Conservation (phyloP, 1,284 basidiomycete genomes). For the Moesziomyces parantarcticus region DNA sequence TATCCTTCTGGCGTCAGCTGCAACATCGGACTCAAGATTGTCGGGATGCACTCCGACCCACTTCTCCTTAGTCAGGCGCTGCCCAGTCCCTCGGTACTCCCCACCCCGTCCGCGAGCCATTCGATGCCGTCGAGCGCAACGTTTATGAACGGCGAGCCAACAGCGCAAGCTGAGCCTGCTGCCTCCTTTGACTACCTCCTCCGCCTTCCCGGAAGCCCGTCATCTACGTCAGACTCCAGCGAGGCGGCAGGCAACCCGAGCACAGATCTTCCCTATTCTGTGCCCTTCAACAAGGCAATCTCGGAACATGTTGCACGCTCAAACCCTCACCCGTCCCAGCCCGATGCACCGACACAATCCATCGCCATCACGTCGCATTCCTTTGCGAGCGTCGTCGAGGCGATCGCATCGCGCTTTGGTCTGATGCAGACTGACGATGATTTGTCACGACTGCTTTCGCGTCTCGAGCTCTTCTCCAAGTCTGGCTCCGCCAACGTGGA, state of each 20-base stretch:
- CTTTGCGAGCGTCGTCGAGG: constrained; percentile 19
- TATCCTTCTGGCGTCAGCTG: constrained; percentile 5
- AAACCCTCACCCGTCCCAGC: neutral
- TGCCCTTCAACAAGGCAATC: constrained; percentile 15
- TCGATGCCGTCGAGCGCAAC: constrained; percentile 4
- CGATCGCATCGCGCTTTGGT: constrained; percentile 15
- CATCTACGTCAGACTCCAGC: constrained; percentile 4
- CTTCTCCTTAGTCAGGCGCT: constrained; percentile 43
- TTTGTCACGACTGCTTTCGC: constrained; percentile 14
- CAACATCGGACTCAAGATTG: constrained; percentile 25
- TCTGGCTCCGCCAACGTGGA: neutral
- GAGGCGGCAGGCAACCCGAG: neutral
- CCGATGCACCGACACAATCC: neutral
- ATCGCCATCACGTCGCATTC: constrained; percentile 21
- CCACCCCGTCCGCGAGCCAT: neutral
- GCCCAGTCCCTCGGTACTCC: constrained; percentile 26
- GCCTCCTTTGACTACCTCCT: constrained; percentile 25
- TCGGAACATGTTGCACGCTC: neutral
- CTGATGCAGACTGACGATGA: constrained; percentile 2
- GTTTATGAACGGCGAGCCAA: neutral
- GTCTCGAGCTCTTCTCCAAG: constrained; percentile 24
- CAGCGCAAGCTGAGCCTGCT: neutral
- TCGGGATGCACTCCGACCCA: constrained; percentile 33
- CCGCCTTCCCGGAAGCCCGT: constrained; percentile 6
- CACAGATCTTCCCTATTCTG: neutral